phyloP scores from a whole-genome alignment of 1,284 basidiomycete genomes.

The Leccinum pachyderme region DNA sequence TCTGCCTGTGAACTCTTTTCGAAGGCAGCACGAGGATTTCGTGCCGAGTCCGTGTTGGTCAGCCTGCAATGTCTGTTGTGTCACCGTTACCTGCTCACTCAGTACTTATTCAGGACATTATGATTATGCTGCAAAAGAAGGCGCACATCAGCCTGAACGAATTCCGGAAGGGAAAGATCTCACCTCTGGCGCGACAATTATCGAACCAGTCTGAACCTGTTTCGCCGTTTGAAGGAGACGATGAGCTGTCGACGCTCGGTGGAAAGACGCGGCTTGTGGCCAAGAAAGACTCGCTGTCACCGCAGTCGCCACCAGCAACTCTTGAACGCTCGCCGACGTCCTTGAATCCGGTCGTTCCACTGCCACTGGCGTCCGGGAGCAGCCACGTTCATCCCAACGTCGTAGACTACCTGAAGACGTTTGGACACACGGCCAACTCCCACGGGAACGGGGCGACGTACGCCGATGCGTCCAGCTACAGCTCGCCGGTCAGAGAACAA shows the following conservation, averaged over 20 bases:
- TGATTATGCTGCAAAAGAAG: slow-evolving; percentile 48
- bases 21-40: slow-evolving; percentile 67
- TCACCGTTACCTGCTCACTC: slow-evolving; percentile 10
- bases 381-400: slow-evolving; percentile 55
- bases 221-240: slow-evolving; percentile 55
- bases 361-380: slow-evolving; percentile 45
- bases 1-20: slow-evolving; percentile 75
- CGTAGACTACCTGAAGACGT: slow-evolving; percentile 65
- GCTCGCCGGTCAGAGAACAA: slow-evolving; percentile 27
- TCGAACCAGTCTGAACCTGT: slow-evolving; percentile 44
- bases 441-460: slow-evolving; percentile 27
- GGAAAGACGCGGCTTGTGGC: slow-evolving; percentile 69
- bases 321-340: slow-evolving; percentile 67
- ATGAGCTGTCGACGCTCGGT: slow-evolving; percentile 69
- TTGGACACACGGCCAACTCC: slow-evolving; percentile 40
- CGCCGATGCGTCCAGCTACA: slow-evolving; percentile 24
- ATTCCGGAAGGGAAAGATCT: slow-evolving; percentile 55
- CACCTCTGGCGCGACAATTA: slow-evolving; percentile 44
- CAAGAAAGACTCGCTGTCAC: slow-evolving; percentile 53
- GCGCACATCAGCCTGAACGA: slow-evolving; percentile 65
- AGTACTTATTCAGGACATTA: slow-evolving; percentile 38
- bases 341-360: slow-evolving; percentile 61
- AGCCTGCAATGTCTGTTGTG: slow-evolving; percentile 19
- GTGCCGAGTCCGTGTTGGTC: slow-evolving; percentile 68
- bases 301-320: slow-evolving; percentile 49